Evolutionary conservation across 1,139 yeast species (phyloP).

Genomic region (Pichia sp.): DNA sequence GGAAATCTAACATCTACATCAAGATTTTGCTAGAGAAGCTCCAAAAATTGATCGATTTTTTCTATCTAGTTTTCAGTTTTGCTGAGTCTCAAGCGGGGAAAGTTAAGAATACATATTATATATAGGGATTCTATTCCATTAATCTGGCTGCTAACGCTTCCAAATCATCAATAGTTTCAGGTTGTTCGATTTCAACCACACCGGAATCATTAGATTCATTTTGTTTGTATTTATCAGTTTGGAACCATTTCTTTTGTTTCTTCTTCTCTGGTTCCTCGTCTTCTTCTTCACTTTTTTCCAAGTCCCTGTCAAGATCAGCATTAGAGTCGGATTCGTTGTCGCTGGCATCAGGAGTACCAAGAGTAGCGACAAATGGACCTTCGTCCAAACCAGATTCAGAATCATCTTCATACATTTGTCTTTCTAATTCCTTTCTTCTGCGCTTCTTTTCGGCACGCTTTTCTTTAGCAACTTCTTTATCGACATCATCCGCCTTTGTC

Average conservation of each 20-base stretch:
- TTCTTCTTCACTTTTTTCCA: constrained; percentile 37
- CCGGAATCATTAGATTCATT: constrained; percentile 25
- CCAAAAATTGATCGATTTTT: no score
- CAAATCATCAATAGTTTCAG: constrained; percentile 88
- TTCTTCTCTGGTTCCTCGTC: constrained; percentile 45
- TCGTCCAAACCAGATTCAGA: constrained; percentile 36
- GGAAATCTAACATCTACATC: no score
- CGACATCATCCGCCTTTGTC: constrained; percentile 71
- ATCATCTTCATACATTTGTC: constrained; percentile 46
- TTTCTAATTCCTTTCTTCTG: constrained; percentile 78
- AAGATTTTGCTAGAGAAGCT: no score
- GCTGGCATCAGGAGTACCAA: constrained; percentile 29
- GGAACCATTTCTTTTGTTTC: constrained; percentile 67
- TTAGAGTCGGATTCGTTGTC: constrained; percentile 33
- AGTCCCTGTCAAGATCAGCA: constrained; percentile 47
- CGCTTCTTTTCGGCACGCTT: constrained; percentile 90
- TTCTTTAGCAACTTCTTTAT: constrained; percentile 76
- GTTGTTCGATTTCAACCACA: constrained; percentile 77
- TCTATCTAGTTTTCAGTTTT: no score
- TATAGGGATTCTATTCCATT: constrained; percentile 18
- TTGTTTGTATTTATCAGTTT: constrained; percentile 29
- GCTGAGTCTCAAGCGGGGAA: no score
- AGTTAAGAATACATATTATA: background rate
- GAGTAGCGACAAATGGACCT: constrained; percentile 24
- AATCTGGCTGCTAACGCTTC: constrained; percentile 86